These are phyloP conservation scores for Benincasa hispida DNA, from an alignment of 306 rosid species.

Conservation along the genomic window DNA sequence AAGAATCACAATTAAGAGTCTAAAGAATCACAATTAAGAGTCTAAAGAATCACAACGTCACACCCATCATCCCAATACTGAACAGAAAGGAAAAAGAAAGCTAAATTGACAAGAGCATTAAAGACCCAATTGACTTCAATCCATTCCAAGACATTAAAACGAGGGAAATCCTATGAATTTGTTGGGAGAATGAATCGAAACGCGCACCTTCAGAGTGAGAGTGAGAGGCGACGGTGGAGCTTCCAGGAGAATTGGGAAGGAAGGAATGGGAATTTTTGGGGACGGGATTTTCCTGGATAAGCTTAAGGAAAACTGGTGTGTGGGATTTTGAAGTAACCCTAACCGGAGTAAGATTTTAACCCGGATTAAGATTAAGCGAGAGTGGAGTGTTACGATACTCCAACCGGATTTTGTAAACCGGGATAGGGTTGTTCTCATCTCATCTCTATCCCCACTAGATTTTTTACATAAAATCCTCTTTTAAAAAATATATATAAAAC, in stretches of 20 bases:
- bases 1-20: background rate
- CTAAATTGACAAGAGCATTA: background rate
- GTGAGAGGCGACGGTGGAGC: background rate
- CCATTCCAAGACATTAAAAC: background rate
- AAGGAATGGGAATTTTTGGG: conserved; percentile 21
- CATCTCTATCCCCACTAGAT: too few relatives aligned
- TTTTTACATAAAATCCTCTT: too few relatives aligned
- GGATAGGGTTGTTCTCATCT: background rate
- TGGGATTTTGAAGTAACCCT: conserved; percentile 22
- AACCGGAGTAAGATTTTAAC: conserved; percentile 6
- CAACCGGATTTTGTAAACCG: background rate
- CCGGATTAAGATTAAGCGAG: conserved; percentile 1
- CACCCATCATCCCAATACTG: background rate
- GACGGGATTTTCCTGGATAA: conserved; percentile 42
- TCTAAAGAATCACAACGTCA: background rate
- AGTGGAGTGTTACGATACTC: background rate
- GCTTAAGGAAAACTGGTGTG: conserved; percentile 10
- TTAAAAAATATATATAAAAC: too few relatives aligned
- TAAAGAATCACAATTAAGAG: background rate
- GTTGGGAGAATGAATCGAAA: background rate
- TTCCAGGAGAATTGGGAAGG: background rate
- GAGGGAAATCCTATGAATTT: background rate
- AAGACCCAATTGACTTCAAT: background rate
- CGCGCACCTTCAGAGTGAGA: conserved; percentile 25
- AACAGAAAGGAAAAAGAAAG: background rate